These are phyloP conservation scores for Cordyceps fumosorosea DNA, from an alignment of 2,329 filamentous ascomycete genomes.

Conservation along the genomic window DNA sequence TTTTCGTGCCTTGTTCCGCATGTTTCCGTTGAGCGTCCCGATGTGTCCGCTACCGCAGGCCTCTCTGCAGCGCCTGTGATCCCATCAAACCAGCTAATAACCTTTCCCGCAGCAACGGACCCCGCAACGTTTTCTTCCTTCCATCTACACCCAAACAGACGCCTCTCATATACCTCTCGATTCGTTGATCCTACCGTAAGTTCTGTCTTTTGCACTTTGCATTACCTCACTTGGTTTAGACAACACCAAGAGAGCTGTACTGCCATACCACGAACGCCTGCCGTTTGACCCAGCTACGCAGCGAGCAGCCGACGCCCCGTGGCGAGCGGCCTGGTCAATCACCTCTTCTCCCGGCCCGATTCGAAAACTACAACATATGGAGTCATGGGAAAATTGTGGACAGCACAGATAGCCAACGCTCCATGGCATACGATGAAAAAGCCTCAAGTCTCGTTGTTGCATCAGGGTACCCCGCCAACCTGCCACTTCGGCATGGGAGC, in stretches of 20 bases:
- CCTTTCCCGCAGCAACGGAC: background rate
- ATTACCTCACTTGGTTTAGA: background rate
- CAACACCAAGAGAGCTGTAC: background rate
- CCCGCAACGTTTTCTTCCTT: slow-evolving; percentile 3
- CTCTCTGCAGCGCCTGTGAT: slow-evolving; percentile 3
- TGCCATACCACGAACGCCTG: background rate
- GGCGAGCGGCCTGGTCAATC: background rate
- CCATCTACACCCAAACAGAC: background rate
- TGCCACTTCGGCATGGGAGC: background rate
- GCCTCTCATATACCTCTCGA: background rate
- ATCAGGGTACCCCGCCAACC: slow-evolving; percentile 6
- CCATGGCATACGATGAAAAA: slow-evolving; percentile 2
- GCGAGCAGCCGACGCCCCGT: background rate
- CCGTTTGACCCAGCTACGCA: background rate
- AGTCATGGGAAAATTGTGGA: slow-evolving; percentile 1
- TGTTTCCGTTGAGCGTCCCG: slow-evolving; percentile 10
- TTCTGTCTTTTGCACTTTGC: background rate
- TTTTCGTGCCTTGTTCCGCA: slow-evolving; percentile 10
- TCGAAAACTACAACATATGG: background rate
- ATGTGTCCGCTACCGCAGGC: background rate
- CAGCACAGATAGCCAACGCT: background rate
- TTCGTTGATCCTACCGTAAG: background rate
- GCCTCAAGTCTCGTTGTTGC: background rate
- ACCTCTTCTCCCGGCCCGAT: background rate
- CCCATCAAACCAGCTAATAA: background rate